These are phyloP conservation scores for Ramaria sp. DNA, from an alignment of 768 basidiomycete species.

Conservation along the genomic window DNA sequence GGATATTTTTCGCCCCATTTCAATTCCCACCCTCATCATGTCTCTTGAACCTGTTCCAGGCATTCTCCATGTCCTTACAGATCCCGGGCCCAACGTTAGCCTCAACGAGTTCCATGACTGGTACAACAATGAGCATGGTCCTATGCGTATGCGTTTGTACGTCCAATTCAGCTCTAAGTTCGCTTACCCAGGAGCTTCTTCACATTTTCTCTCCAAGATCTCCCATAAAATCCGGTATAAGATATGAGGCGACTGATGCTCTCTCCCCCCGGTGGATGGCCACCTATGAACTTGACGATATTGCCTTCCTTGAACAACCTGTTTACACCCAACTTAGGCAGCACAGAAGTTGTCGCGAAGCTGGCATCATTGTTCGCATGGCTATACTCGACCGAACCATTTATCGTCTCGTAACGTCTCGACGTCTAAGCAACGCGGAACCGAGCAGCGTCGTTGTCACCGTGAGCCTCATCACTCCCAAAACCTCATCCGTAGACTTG, in stretches of 20 bases:
- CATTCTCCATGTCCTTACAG: slow-evolving; percentile 9
- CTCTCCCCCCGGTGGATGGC: slow-evolving; percentile 25
- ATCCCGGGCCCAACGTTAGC: slow-evolving; percentile 11
- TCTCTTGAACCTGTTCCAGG: neutral
- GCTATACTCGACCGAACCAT: slow-evolving; percentile 26
- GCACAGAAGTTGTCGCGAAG: slow-evolving; percentile 19
- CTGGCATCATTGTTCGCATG: slow-evolving; percentile 18
- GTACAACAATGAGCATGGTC: slow-evolving; percentile 49
- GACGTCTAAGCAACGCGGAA: neutral
- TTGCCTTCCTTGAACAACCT: slow-evolving; percentile 20
- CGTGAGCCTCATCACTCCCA: slow-evolving; percentile 16
- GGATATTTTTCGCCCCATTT: neutral
- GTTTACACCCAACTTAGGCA: slow-evolving; percentile 25
- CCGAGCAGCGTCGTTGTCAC: slow-evolving; percentile 17
- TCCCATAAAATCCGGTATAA: slow-evolving; percentile 23
- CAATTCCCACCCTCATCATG: neutral
- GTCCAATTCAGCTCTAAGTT: neutral
- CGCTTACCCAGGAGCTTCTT: no score
- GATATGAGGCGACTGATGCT: slow-evolving; percentile 28
- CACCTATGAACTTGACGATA: slow-evolving; percentile 26
- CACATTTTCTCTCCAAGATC: slow-evolving; percentile 15
- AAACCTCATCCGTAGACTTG: slow-evolving; percentile 18
- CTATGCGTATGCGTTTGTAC: slow-evolving; percentile 21
- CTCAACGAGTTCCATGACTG: slow-evolving; percentile 37
- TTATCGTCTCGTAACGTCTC: slow-evolving; percentile 10